Evolutionary conservation across 805 yeast species (phyloP), one percentile per base, ranked within the genome.

Genomic region (Cyberlindnera galapagoensis): DNA sequence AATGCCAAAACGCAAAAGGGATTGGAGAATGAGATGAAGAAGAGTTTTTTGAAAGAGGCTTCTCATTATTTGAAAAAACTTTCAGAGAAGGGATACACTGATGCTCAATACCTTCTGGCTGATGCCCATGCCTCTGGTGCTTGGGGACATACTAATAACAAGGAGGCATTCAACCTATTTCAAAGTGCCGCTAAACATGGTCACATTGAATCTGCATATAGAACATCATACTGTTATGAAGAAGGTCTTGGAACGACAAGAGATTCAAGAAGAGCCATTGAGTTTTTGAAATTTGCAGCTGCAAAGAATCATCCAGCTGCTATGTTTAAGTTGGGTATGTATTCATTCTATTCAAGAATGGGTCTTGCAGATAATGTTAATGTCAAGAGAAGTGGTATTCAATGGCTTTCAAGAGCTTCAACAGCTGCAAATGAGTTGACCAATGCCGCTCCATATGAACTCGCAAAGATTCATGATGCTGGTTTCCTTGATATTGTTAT

Each of bases 231-330:
- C 34, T 90, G 96, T 58, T 83, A 80, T 46, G 95, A 88, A 57
- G 94, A 87, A 58, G 98, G 98, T 12, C 65, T 88, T 57, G 98
- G 98, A 4, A 81, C 90, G 5, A 76, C 85, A 14, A 71, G 92
- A 46, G 97, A 92, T 56, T 79, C 94, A 1, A 71, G 94, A 35
- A 80, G 85, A 47, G 87, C 94, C 1, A 63, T 86, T 7, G 94
- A 85, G 45, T 86, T 79, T 53, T 62, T 86, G 37, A 80, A 81
- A 52, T 76, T 77, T 51, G 95, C 97, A 0, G 94, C 97, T 0
- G 71, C 87, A 20, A 80, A 82, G 53, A 86, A 84, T 50, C 98
- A 90, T 56, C 87, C 97, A 0, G 88, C 94, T n/a, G 96, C 97
- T 5, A 86, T 90, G 94, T 82, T 80, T 62, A 84, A 88, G 54